Percentiles rank a stretch among this genome's conserved stretches.
These are phyloP conservation scores for Raphanus raphanistrum DNA, from an alignment of 345 rosid species.

Conservation along the genomic window DNA sequence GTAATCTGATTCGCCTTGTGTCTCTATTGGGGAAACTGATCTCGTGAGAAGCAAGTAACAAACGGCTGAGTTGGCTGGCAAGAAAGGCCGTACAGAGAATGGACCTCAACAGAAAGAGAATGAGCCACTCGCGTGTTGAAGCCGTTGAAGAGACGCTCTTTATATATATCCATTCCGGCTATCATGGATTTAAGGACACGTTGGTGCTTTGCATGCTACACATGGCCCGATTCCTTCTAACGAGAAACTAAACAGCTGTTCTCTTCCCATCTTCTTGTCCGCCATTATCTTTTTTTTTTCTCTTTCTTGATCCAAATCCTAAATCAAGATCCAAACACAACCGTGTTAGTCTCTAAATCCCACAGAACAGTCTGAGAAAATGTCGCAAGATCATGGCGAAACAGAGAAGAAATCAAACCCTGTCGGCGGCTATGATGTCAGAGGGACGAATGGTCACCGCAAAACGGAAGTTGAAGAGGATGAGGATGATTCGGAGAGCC, in stretches of 20 bases:
- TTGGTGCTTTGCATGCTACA: slow-evolving; percentile 9
- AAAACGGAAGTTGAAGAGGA: neutral
- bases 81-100: neutral
- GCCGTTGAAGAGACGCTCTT: slow-evolving; percentile 3
- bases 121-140: neutral
- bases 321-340: slow-evolving; percentile 19
- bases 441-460: slow-evolving; percentile 1
- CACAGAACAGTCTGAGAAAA: neutral
- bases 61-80: neutral
- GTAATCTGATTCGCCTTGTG: neutral
- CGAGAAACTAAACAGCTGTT: neutral
- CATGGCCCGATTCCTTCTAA: neutral
- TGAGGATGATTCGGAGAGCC: slow-evolving; percentile 39
- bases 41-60: neutral
- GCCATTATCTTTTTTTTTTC: neutral
- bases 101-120: neutral
- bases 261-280: neutral
- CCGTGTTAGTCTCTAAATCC: neutral
- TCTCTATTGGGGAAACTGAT: neutral
- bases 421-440: too few species aligned
- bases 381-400: slow-evolving; percentile 30
- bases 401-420: slow-evolving; percentile 8
- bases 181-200: slow-evolving; percentile 7
- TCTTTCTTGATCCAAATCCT: neutral
- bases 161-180: neutral